Evolutionary conservation across 371 early-diverging fungal genomes (phyloP).

Genomic region (Coemansia sp.): DNA sequence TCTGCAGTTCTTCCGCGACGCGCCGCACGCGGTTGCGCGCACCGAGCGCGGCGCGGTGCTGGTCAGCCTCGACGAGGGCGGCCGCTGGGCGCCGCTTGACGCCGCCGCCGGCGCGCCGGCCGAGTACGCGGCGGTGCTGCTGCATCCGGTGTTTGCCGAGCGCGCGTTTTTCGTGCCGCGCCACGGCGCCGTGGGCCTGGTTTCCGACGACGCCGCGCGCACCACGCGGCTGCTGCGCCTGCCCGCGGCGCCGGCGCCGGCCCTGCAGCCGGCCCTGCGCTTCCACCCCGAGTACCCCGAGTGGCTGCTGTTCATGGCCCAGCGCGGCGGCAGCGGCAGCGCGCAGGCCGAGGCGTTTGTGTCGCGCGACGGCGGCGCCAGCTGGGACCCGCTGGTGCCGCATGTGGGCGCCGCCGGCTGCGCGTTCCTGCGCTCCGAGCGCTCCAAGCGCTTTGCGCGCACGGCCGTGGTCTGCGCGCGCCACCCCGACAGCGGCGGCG

Average conservation of each 20-base stretch:
- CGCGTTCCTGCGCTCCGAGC: conserved; percentile 39
- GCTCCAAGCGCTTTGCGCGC: conserved; percentile 6
- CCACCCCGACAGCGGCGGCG: conserved; percentile 52
- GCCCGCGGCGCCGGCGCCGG: conserved; percentile 62
- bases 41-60: conserved; percentile 60
- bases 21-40: conserved; percentile 60
- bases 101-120: neutral
- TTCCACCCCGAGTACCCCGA: conserved; percentile 79
- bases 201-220: conserved; percentile 71
- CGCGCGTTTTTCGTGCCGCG: conserved; percentile 74
- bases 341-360: conserved; percentile 76
- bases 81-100: conserved; percentile 60
- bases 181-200: conserved; percentile 55
- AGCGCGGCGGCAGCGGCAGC: conserved; percentile 36
- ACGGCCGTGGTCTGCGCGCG: conserved; percentile 35
- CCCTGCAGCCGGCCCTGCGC: conserved; percentile 60
- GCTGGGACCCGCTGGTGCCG: conserved; percentile 66
- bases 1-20: conserved; percentile 58
- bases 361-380: conserved; percentile 68
- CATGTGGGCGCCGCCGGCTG: conserved; percentile 48
- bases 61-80: conserved; percentile 75
- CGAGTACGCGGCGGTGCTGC: conserved; percentile 52
- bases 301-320: conserved; percentile 79
- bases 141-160: conserved; percentile 69
- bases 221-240: conserved; percentile 60